Percentiles rank a stretch among this genome's conserved stretches.
These are phyloP conservation scores for Fonsecaea nubica DNA, from an alignment of 2,329 filamentous ascomycete species.

Conservation along the genomic window DNA sequence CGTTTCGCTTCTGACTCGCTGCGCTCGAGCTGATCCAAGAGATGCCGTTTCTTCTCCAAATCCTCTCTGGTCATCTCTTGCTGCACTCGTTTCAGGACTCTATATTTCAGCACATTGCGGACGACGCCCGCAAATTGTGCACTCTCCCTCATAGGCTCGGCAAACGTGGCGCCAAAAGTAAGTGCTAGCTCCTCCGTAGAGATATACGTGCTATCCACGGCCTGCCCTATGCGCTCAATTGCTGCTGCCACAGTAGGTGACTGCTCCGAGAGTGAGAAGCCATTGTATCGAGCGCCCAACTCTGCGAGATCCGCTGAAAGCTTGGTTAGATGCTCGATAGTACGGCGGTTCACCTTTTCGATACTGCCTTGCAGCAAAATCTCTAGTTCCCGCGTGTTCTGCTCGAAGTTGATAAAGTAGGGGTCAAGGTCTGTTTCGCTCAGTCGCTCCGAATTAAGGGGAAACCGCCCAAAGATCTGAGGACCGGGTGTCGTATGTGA, in stretches of 20 bases:
- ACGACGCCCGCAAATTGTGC: constrained; percentile 97
- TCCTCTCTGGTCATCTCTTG: constrained; percentile 98
- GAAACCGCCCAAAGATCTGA: constrained; percentile 79
- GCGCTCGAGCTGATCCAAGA: constrained; percentile 87
- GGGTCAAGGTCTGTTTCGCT: constrained; percentile 91
- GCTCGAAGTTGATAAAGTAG: constrained; percentile 93
- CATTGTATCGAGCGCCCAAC: constrained; percentile 93
- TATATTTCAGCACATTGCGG: constrained; percentile 82
- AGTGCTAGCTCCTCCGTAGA: constrained; percentile 89
- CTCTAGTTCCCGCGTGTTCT: constrained; percentile 90
- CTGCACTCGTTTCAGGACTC: constrained; percentile 91
- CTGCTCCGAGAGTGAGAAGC: constrained; percentile 92
- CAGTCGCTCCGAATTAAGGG: constrained; percentile 75
- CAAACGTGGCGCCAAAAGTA: constrained; percentile 88
- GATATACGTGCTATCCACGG: constrained; percentile 94
- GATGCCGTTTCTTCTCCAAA: constrained; percentile 79
- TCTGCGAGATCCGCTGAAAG: constrained; percentile 89
- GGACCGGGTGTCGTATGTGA: constrained; percentile 64
- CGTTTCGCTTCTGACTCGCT: constrained; percentile 92
- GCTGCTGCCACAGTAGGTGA: constrained; percentile 86
- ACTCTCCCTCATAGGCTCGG: constrained; percentile 96
- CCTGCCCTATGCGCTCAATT: constrained; percentile 93
- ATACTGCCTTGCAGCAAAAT: constrained; percentile 87
- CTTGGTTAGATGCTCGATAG: constrained; percentile 81
- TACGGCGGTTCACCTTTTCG: constrained; percentile 93